Evolutionary conservation across 179 eudicot genomes (phyloP).

Genomic region (Drosera spatulata): DNA sequence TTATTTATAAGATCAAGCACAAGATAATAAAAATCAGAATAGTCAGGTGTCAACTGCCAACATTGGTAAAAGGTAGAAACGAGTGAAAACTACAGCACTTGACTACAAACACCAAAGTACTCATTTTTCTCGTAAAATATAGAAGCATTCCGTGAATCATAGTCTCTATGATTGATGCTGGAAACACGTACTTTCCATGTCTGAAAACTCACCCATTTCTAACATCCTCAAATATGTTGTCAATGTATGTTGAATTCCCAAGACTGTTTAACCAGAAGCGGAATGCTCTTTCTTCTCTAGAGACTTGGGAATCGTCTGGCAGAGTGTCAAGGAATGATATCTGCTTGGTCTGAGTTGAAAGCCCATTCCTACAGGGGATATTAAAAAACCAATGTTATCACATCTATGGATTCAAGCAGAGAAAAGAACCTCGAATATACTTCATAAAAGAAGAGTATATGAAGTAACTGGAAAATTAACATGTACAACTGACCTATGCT

Average conservation of each 20-base stretch:
- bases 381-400: background rate
- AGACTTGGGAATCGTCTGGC: constrained; percentile 35
- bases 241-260: constrained; percentile 34
- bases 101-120: no score
- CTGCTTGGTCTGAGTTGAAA: constrained; percentile 21
- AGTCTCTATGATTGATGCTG: background rate
- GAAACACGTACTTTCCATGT: no score
- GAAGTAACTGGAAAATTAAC: no score
- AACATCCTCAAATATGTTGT: constrained; percentile 51
- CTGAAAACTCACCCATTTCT: constrained; percentile 31
- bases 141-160: no score
- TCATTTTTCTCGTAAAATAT: no score
- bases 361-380: constrained; percentile 30
- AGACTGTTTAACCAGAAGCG: constrained; percentile 53
- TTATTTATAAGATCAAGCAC: no score
- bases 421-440: no score
- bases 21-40: no score
- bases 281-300: constrained; percentile 50
- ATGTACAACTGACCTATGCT: constrained; percentile 37
- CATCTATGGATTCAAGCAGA: background rate
- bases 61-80: no score
- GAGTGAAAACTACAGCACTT: no score
- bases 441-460: no score
- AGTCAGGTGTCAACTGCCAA: no score
- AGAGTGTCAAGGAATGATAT: constrained; percentile 35